A percentile compares a stretch with the other conserved stretches of the same genome.
phyloP scores from a whole-genome alignment of 106 monocot genomes.

The Dactylorhiza incarnata region DNA sequence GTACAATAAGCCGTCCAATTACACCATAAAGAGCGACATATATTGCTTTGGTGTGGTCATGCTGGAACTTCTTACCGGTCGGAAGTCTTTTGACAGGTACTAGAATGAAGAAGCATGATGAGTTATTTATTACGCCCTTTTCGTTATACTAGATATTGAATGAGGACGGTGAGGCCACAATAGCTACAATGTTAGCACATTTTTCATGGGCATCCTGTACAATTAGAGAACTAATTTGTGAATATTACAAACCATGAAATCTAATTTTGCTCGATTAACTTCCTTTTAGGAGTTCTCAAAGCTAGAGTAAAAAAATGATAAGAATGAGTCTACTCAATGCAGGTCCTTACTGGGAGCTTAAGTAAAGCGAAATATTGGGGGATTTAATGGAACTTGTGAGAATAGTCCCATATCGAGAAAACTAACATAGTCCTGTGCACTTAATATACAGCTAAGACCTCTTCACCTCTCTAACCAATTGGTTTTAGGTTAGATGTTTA shows the following conservation, averaged over 20 bases:
- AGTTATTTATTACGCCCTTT: neutral
- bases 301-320: no score
- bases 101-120: neutral
- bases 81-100: slow-evolving; percentile 13
- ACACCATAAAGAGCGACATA: slow-evolving; percentile 5
- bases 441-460: no score
- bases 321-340: no score
- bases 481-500: no score
- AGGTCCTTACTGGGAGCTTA: no score
- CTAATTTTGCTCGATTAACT: neutral
- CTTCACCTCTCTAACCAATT: no score
- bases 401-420: no score
- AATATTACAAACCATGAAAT: neutral
- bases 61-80: slow-evolving; percentile 7
- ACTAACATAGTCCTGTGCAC: no score
- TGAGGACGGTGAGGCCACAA: neutral
- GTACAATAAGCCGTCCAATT: neutral
- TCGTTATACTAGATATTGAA: neutral
- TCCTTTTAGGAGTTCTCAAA: no score
- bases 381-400: no score
- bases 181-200: neutral
- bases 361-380: no score
- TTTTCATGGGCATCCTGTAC: neutral
- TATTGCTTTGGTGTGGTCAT: slow-evolving; percentile 17
- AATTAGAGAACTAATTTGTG: neutral